Base-by-base conservation (phyloP, 106 monocot genomes). In the Dioscorea alata region DNA sequence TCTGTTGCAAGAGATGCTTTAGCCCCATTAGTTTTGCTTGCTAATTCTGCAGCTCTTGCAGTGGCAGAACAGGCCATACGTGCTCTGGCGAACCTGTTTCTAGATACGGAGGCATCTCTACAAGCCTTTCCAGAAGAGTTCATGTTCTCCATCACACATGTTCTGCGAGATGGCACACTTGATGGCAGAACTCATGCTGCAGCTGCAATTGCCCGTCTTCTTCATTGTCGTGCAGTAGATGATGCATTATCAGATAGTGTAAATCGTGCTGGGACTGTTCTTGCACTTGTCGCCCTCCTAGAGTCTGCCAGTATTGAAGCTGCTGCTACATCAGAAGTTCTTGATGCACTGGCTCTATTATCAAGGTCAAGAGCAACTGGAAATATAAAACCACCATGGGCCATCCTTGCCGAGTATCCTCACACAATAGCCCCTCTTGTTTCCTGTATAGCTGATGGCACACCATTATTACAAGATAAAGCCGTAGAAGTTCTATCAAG, bases 101-200 rank as follows among this genome's bases (percentile, higher is more conserved):
- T 90, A 63, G 90, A 99, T 83, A 69, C 57, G 52, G 93, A 99
- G 76, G 65, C 81, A 22, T 80, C 85, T 35, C 13, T 73, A 48
- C 85, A 84, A 72, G 85, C 79, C 48, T 67, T 50, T 73, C 86
- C 84, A 21, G 83, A 87, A 54, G 89, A 88, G 49, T 87, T 99
- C 64, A 63, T 99, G 50, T 72, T 81, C 15, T 83, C 93, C 34
- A 81, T 86, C 60, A 87, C 99, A 32, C 81, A 79, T 53, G 90
- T 99, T 57, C 59, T 99, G 52, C 72, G 77, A 70, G 90, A 93
- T 74, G 99, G 93, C 21, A 80, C 85, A n/a, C 65, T 73, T 58
- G 90, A 99, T 69, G 93, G 93, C 49, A 90, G 69, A 83, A 88
- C 83, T 61, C 93, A 99, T 81, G 89, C 90, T 68, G 90, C 99